Evolutionary conservation across 1,284 basidiomycete genomes (phyloP).

Genomic region (Rhodotorula sp.): DNA sequence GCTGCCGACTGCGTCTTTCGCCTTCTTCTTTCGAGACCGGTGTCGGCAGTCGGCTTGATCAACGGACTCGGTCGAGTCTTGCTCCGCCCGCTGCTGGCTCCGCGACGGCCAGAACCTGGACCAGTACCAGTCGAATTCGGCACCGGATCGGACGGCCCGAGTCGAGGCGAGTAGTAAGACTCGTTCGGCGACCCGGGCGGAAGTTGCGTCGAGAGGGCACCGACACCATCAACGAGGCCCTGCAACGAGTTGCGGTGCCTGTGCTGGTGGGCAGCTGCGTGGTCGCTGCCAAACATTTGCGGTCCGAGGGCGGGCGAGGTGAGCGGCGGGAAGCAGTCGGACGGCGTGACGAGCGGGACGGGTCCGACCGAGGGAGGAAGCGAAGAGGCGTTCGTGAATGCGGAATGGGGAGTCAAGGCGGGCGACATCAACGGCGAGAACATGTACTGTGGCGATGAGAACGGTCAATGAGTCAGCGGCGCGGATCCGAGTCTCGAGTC

Average conservation of each 20-base stretch:
- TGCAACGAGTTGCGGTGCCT: conserved; percentile 30
- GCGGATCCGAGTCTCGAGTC: too few relatives aligned
- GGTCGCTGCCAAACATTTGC: conserved; percentile 25
- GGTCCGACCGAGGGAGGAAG: conserved; percentile 37
- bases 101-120: conserved; percentile 24
- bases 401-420: conserved; percentile 45
- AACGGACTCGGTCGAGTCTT: conserved; percentile 39
- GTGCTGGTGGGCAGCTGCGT: background rate
- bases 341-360: conserved; percentile 46
- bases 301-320: conserved; percentile 60
- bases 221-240: conserved; percentile 39
- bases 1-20: conserved; percentile 11
- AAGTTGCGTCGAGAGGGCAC: conserved; percentile 27
- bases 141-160: conserved; percentile 20
- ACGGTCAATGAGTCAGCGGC: too few relatives aligned
- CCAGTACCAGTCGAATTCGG: conserved; percentile 1
- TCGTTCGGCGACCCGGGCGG: conserved; percentile 14
- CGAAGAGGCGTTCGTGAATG: conserved; percentile 31
- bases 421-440: conserved; percentile 47
- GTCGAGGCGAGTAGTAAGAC: conserved; percentile 23
- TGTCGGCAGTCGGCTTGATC: conserved; percentile 36
- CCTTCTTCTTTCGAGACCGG: conserved; percentile 5
- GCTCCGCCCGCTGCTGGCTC: conserved; percentile 27
- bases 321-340: conserved; percentile 59
- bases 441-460: conserved; percentile 27